Conservation (phyloP, 148 eudicot genomes). For the Agrostemma githago region DNA sequence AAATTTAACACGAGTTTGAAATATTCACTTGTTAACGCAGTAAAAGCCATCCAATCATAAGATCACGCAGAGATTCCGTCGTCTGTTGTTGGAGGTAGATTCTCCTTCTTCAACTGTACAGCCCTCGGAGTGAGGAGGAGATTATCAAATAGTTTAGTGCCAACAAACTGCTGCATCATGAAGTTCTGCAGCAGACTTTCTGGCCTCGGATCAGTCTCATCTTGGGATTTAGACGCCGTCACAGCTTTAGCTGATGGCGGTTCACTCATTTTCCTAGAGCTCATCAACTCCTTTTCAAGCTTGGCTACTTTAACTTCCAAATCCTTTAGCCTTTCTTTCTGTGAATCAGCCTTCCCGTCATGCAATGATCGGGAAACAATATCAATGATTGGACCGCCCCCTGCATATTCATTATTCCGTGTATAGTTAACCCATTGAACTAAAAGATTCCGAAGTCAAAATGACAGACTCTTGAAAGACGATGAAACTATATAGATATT, state of each 20-base stretch:
- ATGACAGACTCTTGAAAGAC: background rate
- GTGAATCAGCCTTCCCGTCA: constrained; percentile 5
- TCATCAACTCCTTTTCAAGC: constrained; percentile 17
- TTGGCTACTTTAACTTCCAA: constrained; percentile 21
- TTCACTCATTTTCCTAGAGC: background rate
- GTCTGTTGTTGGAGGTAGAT: background rate
- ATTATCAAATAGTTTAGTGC: constrained; percentile 10
- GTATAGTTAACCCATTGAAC: background rate
- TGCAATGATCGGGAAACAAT: constrained; percentile 18
- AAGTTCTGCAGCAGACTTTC: constrained; percentile 8
- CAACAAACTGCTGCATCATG: constrained; percentile 12
- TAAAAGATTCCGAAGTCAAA: background rate
- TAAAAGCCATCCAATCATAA: background rate
- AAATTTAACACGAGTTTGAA: no score
- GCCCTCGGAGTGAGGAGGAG: constrained; percentile 7
- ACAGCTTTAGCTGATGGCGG: background rate
- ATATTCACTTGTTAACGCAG: no score
- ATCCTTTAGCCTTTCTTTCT: constrained; percentile 14
- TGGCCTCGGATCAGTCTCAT: background rate
- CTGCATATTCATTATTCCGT: background rate
- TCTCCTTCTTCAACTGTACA: constrained; percentile 1
- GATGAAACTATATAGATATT: background rate
- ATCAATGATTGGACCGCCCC: constrained; percentile 21
- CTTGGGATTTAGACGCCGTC: background rate
- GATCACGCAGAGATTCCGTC: background rate